These are phyloP conservation scores for Beauveria bassiana DNA, from an alignment of 2,329 filamentous ascomycete genomes.

Conservation along the genomic window DNA sequence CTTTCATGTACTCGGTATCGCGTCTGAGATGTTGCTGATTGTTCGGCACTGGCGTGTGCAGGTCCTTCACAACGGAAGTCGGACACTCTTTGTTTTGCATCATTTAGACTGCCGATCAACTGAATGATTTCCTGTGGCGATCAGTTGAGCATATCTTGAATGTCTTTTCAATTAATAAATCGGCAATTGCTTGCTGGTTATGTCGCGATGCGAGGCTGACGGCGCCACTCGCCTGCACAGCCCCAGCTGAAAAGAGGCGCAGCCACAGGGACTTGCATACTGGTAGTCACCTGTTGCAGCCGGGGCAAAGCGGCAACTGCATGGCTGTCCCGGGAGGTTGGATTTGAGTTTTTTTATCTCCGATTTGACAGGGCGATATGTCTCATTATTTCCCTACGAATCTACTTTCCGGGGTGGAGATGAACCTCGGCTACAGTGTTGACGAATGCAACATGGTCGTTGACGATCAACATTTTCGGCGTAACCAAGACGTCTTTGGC, in stretches of 20 bases:
- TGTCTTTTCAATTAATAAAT: neutral
- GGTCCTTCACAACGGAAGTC: neutral
- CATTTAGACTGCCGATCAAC: neutral
- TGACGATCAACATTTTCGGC: neutral
- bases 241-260: conserved; percentile 7
- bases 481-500: neutral
- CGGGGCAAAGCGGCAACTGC: neutral
- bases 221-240: neutral
- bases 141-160: neutral
- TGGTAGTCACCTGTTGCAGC: neutral
- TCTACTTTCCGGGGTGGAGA: no score
- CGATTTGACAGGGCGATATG: neutral
- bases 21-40: no score
- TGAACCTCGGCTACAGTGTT: no score
- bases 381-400: neutral
- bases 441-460: no score
- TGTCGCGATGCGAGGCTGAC: neutral
- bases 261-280: neutral
- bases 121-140: neutral
- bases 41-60: no score
- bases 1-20: no score
- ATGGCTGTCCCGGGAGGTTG: neutral
- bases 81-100: neutral
- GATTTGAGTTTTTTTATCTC: neutral
- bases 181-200: neutral